phyloP scores from a whole-genome alignment of 1,139 yeast species.

The Yamadazyma epiphylla region DNA sequence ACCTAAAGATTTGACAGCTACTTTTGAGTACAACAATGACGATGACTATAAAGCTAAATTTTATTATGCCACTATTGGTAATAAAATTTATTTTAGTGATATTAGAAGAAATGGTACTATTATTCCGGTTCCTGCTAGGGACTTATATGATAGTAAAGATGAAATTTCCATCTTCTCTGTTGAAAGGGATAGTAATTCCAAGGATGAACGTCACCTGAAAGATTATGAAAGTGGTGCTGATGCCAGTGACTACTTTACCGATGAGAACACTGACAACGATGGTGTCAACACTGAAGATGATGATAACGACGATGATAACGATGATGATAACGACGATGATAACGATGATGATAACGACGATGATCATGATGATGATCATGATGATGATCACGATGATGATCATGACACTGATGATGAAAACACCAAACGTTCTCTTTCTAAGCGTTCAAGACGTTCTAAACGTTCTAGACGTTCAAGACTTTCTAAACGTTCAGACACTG shows the following conservation, averaged over 20 bases:
- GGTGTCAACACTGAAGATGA: constrained; percentile 1
- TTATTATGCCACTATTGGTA: constrained; percentile 7
- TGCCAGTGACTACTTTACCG: constrained; percentile 5
- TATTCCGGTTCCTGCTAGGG: constrained; percentile 8
- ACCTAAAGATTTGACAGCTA: constrained; percentile 4
- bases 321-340: constrained; percentile 2
- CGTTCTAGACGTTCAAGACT: no score
- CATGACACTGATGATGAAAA: constrained; percentile 1
- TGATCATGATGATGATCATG: constrained; percentile 2
- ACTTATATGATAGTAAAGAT: constrained; percentile 4
- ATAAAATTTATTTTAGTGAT: constrained; percentile 5
- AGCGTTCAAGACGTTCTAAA: no score
- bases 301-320: constrained; percentile 1
- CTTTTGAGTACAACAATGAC: constrained; percentile 2
- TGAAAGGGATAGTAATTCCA: constrained; percentile 4
- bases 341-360: constrained; percentile 1
- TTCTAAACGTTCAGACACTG: no score
- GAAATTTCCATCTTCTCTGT: constrained; percentile 8
- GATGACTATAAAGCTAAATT: constrained; percentile 4
- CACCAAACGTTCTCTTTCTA: no score
- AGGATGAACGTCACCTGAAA: constrained; percentile 1
- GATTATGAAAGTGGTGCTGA: constrained; percentile 6
- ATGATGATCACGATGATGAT: constrained; percentile 2
- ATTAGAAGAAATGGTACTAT: constrained; percentile 4
- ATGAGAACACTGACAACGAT: constrained; percentile 5